Conservation (phyloP, 2,329 filamentous ascomycete genomes). For the Colletotrichum spinosum region DNA sequence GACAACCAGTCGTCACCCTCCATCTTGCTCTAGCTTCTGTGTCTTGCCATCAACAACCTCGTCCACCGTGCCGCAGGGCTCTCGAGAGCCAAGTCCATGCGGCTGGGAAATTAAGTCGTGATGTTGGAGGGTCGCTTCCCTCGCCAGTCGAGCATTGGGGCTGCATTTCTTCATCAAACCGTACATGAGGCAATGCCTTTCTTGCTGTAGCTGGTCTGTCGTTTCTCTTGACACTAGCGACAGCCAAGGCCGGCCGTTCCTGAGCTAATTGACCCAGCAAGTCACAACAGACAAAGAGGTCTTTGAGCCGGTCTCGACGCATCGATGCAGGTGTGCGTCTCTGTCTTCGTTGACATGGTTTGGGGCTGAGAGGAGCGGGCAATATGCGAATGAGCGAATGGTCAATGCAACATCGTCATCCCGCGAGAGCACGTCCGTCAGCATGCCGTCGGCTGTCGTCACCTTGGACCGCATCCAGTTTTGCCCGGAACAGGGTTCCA, state of each 20-base stretch:
- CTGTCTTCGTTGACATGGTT: not conserved
- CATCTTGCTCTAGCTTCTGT: not conserved
- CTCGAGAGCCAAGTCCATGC: conserved; percentile 23
- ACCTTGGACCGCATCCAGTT: not conserved
- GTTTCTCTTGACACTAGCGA: conserved; percentile 1
- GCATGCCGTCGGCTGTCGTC: conserved; percentile 4
- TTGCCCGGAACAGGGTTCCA: conserved; percentile 13
- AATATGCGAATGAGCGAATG: conserved; percentile 16
- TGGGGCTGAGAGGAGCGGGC: conserved; percentile 6
- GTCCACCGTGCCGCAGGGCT: conserved; percentile 11
- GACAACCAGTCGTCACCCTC: not conserved
- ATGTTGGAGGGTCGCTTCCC: conserved; percentile 29
- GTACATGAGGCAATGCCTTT: conserved; percentile 16
- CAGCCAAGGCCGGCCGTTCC: not conserved
- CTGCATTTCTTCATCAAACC: conserved; percentile 32
- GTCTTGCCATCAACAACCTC: not conserved
- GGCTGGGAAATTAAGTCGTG: conserved; percentile 26
- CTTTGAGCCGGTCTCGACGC: not conserved
- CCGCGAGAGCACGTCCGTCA: conserved; percentile 3
- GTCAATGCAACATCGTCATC: conserved; percentile 30
- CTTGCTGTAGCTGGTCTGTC: conserved; percentile 12
- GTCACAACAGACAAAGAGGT: too few species aligned
- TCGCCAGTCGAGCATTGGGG: conserved; percentile 13
- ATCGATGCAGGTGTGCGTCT: not conserved
- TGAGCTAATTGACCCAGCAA: conserved; percentile 1